Base-by-base conservation (phyloP, 495 filamentous ascomycete species). In the Aspergillus sparsus region DNA sequence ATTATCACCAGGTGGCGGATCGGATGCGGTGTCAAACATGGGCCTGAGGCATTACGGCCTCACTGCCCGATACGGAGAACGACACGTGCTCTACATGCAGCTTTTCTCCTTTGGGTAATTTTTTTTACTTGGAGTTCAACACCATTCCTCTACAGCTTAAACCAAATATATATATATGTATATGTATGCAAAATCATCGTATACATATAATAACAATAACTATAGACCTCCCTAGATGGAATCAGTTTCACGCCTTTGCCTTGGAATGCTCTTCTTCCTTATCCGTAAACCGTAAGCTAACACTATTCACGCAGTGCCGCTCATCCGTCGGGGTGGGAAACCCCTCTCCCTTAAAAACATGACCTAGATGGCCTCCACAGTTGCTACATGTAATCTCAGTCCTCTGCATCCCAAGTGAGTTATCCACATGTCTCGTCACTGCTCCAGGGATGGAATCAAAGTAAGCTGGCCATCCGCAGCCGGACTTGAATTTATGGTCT, bases 391-490 rank as follows among this genome's bases (percentile, higher is more conserved):
- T 86, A 68, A 98, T 98, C 81, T 98, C 94, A 47, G 85, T 97
- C 57, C 94, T 80, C 64, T 80, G 71, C 91, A 97, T 96, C 33
- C 94, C 94, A 56, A 89, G 83, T 0, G 85, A 77, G 53, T 72
- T 77, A 72, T 98, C 94, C 58, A 83, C 83, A 68, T 92, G 86
- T 55, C 92, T 77, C 33, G 80, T 89, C 39, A 98, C 91, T 1
- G 93, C 94, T 1, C 92, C 93, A 0, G 93, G 92, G 50, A 97
- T 84, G 50, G 86, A 90, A 72, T 98, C 94, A 61, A 92, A 98
- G 72, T 97, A 98, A 9, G 94, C 94, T 0, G 94, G 94, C 94
- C 94, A 98, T 51, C 94, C 94, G 75, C 94, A 98, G 33, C 92
- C 92, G 35, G 90, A 93, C 70, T 90, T 90, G 81, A 98, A 98